Evolutionary conservation across 495 filamentous ascomycete species (phyloP).

Genomic region (Sporormia fimetaria): DNA sequence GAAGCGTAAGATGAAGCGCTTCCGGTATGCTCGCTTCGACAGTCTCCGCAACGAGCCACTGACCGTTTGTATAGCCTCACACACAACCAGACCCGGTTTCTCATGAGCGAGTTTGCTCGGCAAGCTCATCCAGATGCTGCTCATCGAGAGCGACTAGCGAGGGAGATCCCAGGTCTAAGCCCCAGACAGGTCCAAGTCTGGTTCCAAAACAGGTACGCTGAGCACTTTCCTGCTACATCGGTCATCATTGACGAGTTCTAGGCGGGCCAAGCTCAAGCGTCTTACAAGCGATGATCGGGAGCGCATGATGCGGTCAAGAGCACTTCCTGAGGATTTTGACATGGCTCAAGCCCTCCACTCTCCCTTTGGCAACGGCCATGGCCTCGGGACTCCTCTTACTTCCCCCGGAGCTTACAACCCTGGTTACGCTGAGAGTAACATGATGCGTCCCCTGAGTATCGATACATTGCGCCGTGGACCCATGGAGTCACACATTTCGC

Average conservation of each 20-base stretch:
- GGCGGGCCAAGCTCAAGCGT: slow-evolving; percentile 90
- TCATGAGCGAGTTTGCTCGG: slow-evolving; percentile 95
- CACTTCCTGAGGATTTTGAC: slow-evolving; percentile 84
- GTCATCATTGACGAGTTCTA: slow-evolving; percentile 35
- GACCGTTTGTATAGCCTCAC: slow-evolving; percentile 53
- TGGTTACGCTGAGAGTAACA: slow-evolving; percentile 37
- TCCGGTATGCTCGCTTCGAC: slow-evolving; percentile 47
- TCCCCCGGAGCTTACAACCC: slow-evolving; percentile 43
- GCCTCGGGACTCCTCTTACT: slow-evolving; percentile 40
- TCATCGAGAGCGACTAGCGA: slow-evolving; percentile 77
- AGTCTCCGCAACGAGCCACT: slow-evolving; percentile 2
- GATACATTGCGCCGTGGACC: slow-evolving; percentile 44
- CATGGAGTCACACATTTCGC: slow-evolving; percentile 47
- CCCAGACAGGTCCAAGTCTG: slow-evolving; percentile 95
- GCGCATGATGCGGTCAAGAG: slow-evolving; percentile 85
- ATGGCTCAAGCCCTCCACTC: slow-evolving; percentile 81
- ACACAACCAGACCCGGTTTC: slow-evolving; percentile 89
- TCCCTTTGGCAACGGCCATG: slow-evolving; percentile 43
- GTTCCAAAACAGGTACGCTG: slow-evolving; percentile 89
- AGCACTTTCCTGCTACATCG: slow-evolving; percentile 9
- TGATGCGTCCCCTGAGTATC: slow-evolving; percentile 51
- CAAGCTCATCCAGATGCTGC: slow-evolving; percentile 92
- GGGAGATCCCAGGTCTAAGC: slow-evolving; percentile 86
- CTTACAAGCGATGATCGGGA: slow-evolving; percentile 87
- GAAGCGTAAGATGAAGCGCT: slow-evolving; percentile 90